phyloP scores from a whole-genome alignment of 176 grass and related monocot genomes.

The Tillandsia fasciculata region DNA sequence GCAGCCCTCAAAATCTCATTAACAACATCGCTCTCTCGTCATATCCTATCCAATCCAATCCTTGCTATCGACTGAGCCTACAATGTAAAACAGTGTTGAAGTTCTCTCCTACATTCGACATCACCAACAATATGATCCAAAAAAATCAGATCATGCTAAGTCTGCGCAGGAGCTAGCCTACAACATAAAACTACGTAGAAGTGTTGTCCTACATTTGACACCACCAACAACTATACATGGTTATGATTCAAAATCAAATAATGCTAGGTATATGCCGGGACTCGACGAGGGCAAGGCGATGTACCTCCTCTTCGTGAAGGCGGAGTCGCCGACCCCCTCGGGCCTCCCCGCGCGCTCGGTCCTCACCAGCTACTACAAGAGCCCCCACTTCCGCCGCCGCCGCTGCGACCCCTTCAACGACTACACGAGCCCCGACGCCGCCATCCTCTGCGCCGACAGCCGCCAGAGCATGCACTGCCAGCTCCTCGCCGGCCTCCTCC shows the following conservation, averaged over 20 bases:
- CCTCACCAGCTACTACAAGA: conserved; percentile 77
- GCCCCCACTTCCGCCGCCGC: conserved; percentile 50
- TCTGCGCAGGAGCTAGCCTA: too few relatives aligned
- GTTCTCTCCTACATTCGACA: too few relatives aligned
- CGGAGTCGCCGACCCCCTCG: conserved; percentile 44
- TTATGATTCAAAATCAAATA: conserved; percentile 1
- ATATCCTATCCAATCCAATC: too few relatives aligned
- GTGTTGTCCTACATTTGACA: not conserved
- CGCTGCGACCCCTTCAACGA: conserved; percentile 43
- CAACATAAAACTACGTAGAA: not conserved
- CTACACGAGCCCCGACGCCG: conserved; percentile 57
- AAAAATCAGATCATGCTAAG: too few relatives aligned
- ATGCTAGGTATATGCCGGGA: conserved; percentile 35
- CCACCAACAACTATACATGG: not conserved
- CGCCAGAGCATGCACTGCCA: conserved; percentile 84
- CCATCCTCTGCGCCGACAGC: conserved; percentile 60
- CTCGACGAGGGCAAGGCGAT: conserved; percentile 65
- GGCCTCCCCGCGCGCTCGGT: conserved; percentile 56
- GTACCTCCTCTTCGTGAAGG: conserved; percentile 76
- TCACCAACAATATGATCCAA: too few relatives aligned
- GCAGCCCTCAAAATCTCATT: too few relatives aligned
- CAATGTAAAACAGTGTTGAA: too few relatives aligned
- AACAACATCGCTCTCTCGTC: too few relatives aligned
- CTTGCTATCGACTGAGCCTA: too few relatives aligned
- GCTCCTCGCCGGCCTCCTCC: conserved; percentile 52